These are phyloP conservation scores for Oryza longistaminata DNA, from an alignment of 176 grass and related monocot genomes.

Conservation along the genomic window DNA sequence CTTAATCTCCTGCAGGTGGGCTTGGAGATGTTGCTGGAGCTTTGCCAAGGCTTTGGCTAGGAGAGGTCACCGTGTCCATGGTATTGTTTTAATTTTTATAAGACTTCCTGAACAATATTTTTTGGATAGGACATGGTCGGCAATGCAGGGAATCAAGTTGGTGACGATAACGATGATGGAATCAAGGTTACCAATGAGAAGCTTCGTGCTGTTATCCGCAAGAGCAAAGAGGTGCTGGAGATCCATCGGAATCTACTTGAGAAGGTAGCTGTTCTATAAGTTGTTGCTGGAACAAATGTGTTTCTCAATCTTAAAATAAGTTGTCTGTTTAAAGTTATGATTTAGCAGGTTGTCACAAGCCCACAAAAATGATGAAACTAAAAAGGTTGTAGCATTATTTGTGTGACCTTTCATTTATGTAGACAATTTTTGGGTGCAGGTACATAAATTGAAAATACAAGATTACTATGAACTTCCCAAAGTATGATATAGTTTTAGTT, in stretches of 20 bases:
- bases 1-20: conserved; percentile 62
- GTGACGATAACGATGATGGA: not conserved
- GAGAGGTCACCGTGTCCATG: conserved; percentile 98
- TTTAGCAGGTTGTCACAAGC: not conserved
- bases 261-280: conserved; percentile 43
- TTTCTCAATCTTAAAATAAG: not conserved
- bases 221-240: conserved; percentile 64
- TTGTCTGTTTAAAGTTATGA: not conserved
- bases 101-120: conserved; percentile 31
- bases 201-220: conserved; percentile 44
- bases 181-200: conserved; percentile 42
- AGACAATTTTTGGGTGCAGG: not conserved
- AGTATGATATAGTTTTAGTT: not conserved
- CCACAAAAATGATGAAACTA: not conserved
- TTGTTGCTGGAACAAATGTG: conserved; percentile 14
- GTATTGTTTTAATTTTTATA: conserved; percentile 55
- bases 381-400: not conserved
- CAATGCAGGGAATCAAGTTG: conserved; percentile 22
- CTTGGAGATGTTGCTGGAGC: conserved; percentile 98
- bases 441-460: not conserved
- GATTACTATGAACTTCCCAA: not conserved
- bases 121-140: conserved; percentile 18
- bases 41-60: conserved; percentile 90
- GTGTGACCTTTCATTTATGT: not conserved
- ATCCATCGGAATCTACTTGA: conserved; percentile 50